Conservation (phyloP, 106 monocot species). For the Xerophyta viscosa region DNA sequence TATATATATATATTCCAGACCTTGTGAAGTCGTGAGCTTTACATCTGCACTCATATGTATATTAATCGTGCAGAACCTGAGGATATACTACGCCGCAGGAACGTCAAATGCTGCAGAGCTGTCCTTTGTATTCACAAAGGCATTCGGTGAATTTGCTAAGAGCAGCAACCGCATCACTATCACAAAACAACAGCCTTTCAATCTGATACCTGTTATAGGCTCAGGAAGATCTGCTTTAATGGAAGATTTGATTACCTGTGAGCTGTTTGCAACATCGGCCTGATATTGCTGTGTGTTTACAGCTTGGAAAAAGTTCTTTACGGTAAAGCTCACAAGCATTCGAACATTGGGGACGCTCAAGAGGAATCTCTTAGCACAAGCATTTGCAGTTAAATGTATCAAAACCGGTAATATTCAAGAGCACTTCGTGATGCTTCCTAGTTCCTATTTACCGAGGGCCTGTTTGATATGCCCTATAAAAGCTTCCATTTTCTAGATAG, state of each 20-base stretch:
- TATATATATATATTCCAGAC: background rate
- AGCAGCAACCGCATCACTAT: background rate
- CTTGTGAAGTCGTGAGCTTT: background rate
- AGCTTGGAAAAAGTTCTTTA: no score
- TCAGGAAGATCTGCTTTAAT: constrained; percentile 54
- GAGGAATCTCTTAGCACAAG: no score
- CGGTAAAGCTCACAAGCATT: no score
- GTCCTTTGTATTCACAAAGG: constrained; percentile 24
- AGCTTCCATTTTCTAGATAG: no score
- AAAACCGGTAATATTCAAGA: no score
- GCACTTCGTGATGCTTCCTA: no score
- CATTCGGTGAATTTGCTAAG: constrained; percentile 38
- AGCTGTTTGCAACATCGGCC: constrained; percentile 59
- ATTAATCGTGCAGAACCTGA: constrained; percentile 49
- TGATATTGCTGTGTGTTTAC: constrained; percentile 1
- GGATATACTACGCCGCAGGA: constrained; percentile 45
- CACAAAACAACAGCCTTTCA: constrained; percentile 29
- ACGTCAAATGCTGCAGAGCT: constrained; percentile 19
- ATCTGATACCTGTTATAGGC: constrained; percentile 54
- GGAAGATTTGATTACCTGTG: constrained; percentile 73
- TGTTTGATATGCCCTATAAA: no score
- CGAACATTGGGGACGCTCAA: no score
- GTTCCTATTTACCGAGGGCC: no score
- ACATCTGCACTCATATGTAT: background rate
- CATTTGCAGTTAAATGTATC: no score